phyloP scores from a whole-genome alignment of 345 rosid genomes.

The Ceriops zippeliana region DNA sequence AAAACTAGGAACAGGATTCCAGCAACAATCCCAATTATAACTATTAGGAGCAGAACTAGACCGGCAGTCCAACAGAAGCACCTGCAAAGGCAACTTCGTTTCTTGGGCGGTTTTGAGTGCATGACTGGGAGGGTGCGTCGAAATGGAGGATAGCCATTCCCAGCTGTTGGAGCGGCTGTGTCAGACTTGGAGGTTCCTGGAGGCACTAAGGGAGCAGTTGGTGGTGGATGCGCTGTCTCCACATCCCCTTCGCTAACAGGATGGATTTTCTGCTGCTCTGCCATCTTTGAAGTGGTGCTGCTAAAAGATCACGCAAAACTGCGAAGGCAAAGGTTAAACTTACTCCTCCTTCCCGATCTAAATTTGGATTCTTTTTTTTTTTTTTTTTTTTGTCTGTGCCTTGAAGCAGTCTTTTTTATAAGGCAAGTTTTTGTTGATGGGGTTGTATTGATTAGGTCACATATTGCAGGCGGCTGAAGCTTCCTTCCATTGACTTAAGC shows the following conservation, averaged over 20 bases:
- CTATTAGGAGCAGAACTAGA: slow-evolving; percentile 44
- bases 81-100: slow-evolving; percentile 46
- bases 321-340: no score
- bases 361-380: neutral
- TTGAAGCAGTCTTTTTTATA: neutral
- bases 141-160: slow-evolving; percentile 25
- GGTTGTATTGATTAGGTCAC: neutral
- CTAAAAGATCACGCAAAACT: neutral
- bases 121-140: slow-evolving; percentile 35
- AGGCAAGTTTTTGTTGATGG: neutral
- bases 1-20: slow-evolving; percentile 70
- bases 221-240: slow-evolving; percentile 45
- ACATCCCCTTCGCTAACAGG: slow-evolving; percentile 46
- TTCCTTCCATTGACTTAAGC: slow-evolving; percentile 12
- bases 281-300: slow-evolving; percentile 8
- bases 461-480: neutral
- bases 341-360: neutral
- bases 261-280: slow-evolving; percentile 62
- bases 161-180: slow-evolving; percentile 17
- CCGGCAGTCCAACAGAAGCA: slow-evolving; percentile 67
- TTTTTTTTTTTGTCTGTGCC: no score
- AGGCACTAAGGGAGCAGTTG: slow-evolving; percentile 57
- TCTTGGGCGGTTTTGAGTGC: slow-evolving; percentile 45
- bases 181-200: slow-evolving; percentile 49
- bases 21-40: slow-evolving; percentile 33